Evolutionary conservation across 179 eudicot genomes (phyloP), one percentile per base, ranked within the genome.

Genomic region (Spergularia azorica): DNA sequence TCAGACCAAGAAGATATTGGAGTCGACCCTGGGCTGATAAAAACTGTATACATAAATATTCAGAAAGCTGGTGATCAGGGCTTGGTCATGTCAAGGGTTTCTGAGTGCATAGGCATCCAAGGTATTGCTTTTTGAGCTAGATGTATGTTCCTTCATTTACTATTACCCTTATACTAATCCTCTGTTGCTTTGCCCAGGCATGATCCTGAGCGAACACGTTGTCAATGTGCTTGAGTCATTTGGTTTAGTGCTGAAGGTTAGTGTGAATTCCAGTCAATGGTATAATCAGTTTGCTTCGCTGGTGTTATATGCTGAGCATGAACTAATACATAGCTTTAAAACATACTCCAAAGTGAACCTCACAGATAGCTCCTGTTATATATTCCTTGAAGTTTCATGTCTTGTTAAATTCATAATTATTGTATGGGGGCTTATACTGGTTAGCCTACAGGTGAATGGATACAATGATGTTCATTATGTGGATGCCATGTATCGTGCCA

Each of bases 51-150:
- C 81, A 83, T 73, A 36, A 90, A 84, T 69, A 86, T 93, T 78
- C 94, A 89, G 80, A 89, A 91, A 74, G 89, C 97, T 79, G 98
- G 98, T 80, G 99, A 95, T 82, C 93, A 95, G 84, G 97, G 97
- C 63, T 77, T 95, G 87, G 87, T 84, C 87, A 88, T 93, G 84
- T 86, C 80, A 76, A 91, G 89, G 77, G 70, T 93, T 79, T 82
- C 90, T 72, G 79, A 87, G 81, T 73, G 82, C 75, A 67, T 84
- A 68, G 86, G 86, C 79, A 80, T 74, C 67, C 80, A 86, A 62
- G 94, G 99, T 95, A 84, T 72, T 77, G 43, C 67, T 51, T 71
- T 56, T 59, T 64, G 52, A 48, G 20, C 26, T 63, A 56, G 20
- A 46, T 64, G 6, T 63, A 26, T 81, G 75, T 50, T 18, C 52